Conservation (phyloP, 805 yeast species). For the Wickerhamomyces sydowiorum region DNA sequence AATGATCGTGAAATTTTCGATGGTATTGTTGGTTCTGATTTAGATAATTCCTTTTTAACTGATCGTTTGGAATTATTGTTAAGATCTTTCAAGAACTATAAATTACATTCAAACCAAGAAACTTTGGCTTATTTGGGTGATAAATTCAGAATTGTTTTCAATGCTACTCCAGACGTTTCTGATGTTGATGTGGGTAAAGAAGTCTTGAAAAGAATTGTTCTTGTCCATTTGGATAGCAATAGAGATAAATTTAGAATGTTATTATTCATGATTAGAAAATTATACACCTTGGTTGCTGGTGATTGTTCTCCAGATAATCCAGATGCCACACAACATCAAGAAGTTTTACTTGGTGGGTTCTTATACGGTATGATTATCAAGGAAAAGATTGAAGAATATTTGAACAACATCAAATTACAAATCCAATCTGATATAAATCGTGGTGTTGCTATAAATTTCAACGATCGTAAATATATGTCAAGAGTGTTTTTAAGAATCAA, state of each 20-base stretch:
- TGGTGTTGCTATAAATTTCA: conserved; percentile 75
- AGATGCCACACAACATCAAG: conserved; percentile 99
- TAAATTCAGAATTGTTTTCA: conserved; percentile 90
- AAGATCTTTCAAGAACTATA: conserved; percentile 81
- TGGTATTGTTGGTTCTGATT: conserved; percentile 89
- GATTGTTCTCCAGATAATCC: conserved; percentile 97
- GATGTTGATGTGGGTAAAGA: conserved; percentile 90
- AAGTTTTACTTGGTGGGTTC: conserved; percentile 91
- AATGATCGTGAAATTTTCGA: conserved; percentile 94
- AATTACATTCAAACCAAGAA: conserved; percentile 73
- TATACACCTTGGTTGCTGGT: conserved; percentile 92
- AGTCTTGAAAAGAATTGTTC: conserved; percentile 74
- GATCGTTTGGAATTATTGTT: conserved; percentile 94
- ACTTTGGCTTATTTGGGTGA: conserved; percentile 94
- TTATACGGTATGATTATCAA: conserved; percentile 94
- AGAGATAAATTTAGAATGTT: conserved; percentile 82
- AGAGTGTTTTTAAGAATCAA: conserved; percentile 74
- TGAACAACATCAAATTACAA: conserved; percentile 66
- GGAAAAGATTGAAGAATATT: conserved; percentile 92
- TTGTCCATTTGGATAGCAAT: conserved; percentile 76
- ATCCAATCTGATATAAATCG: conserved; percentile 76
- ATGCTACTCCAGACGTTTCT: conserved; percentile 79
- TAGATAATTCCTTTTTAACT: conserved; percentile 84
- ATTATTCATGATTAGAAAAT: conserved; percentile 90
- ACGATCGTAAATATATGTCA: conserved; percentile 76